These are phyloP conservation scores for Neurospora sublineolata DNA, from an alignment of 495 filamentous ascomycete genomes.

Conservation along the genomic window DNA sequence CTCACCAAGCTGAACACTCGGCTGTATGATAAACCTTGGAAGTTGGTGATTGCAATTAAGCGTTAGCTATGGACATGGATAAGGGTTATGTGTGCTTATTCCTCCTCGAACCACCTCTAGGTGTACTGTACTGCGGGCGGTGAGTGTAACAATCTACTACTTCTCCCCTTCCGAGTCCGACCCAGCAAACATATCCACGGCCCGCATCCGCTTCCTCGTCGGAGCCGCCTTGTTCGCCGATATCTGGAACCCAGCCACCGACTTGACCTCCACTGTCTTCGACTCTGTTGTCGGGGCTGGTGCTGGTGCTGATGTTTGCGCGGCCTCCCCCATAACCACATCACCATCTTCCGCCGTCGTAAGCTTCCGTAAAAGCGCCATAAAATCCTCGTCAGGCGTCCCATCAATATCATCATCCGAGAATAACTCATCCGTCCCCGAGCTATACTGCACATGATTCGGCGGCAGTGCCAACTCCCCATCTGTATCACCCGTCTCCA, in stretches of 20 bases:
- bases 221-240: slow-evolving; percentile 16
- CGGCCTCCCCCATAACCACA: slow-evolving; percentile 5
- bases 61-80: background rate
- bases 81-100: background rate
- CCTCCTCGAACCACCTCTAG: no score
- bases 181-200: slow-evolving; percentile 91
- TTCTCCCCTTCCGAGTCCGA: slow-evolving; percentile 32
- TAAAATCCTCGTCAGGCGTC: slow-evolving; percentile 15
- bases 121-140: no score
- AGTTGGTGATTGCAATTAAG: background rate
- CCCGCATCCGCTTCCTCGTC: slow-evolving; percentile 53
- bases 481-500: slow-evolving; percentile 26
- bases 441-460: slow-evolving; percentile 12
- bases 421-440: slow-evolving; percentile 12
- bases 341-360: slow-evolving; percentile 2
- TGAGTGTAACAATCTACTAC: slow-evolving; percentile 3
- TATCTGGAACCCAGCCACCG: slow-evolving; percentile 18
- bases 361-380: slow-evolving; percentile 6
- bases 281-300: slow-evolving; percentile 8
- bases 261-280: slow-evolving; percentile 5
- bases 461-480: slow-evolving; percentile 13
- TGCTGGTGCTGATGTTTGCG: slow-evolving; percentile 13
- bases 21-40: background rate
- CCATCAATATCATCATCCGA: slow-evolving; percentile 20
- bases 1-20: background rate